phyloP scores from a whole-genome alignment of 2,329 filamentous ascomycete genomes.

The Didymella arachidicola region DNA sequence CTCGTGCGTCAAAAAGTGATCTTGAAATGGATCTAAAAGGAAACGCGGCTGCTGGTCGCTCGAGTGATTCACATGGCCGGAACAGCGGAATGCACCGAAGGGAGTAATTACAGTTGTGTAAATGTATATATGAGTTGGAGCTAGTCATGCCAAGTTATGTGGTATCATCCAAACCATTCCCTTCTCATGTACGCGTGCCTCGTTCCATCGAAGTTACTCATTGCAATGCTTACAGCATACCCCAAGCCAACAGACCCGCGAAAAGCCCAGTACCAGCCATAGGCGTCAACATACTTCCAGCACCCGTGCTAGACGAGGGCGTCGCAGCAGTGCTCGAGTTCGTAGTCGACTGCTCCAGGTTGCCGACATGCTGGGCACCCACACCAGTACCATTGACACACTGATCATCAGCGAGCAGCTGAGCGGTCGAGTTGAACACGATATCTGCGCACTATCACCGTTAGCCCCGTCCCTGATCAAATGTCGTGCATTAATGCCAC shows the following conservation, averaged over 20 bases:
- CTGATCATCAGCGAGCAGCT: conserved; percentile 46
- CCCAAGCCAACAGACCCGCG: conserved; percentile 33
- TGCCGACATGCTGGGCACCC: conserved; percentile 42
- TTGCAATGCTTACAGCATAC: conserved; percentile 17
- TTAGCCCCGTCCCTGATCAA: conserved; percentile 10
- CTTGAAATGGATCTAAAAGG: no score
- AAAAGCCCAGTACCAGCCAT: conserved; percentile 28
- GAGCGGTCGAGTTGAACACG: conserved; percentile 51
- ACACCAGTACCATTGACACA: conserved; percentile 54
- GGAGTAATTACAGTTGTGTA: background rate
- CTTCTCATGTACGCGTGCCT: background rate
- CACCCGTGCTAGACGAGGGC: conserved; percentile 21
- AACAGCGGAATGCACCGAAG: no score
- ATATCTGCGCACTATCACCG: conserved; percentile 55
- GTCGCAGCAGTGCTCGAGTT: conserved; percentile 7
- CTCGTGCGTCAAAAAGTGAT: no score
- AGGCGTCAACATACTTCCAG: conserved; percentile 27
- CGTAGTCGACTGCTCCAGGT: conserved; percentile 22
- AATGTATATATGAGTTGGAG: no score
- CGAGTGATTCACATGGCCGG: no score
- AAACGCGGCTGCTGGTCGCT: no score
- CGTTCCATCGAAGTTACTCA: background rate
- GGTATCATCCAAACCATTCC: background rate
- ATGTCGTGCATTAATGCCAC: conserved; percentile 9
- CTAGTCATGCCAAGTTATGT: background rate